Base-by-base conservation (phyloP, 106 monocot genomes). In the Dioscorea alata region DNA sequence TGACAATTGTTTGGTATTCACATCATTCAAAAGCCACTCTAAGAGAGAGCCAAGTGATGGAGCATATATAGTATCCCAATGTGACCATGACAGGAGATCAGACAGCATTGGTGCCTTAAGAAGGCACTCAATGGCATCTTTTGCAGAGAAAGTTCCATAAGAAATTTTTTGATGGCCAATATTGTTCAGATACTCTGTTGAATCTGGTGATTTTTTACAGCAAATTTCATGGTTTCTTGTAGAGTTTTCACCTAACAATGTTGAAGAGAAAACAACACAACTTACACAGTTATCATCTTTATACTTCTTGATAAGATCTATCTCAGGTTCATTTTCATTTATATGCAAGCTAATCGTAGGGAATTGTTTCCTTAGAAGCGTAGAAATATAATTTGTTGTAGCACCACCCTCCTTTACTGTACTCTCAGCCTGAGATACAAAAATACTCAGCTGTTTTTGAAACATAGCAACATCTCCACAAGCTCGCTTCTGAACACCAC, bases 31-130 rank as follows among this genome's bases (percentile, higher is more conserved):
- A 57, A 92, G 66, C 93, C 90, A 99, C 8, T 87, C 66, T 32
- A 90, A 48, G 52, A 99, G 79, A 66, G 87, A 73, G 13, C 99
- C 99, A 51, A 99, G 72, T 69, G 87, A 83, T 12, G 87, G 83
- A 49, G 81, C 85, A 78, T 82, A 99, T 57, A 83, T 34, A 73
- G 77, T 10, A 76, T 99, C 90, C 99, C 99, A 99, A 66, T 99
- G 92, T n/a, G 93, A 90, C 89, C 92, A 99, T 56, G 80, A 81
- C 1, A 68, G 57, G 66, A 99, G 65, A 85, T 99, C 99, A 34
- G 87, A 90, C 56, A 99, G 49, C 84, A 99, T 85, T 34, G 99
- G 99, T 50, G 85, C 90, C 49, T 81, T 90, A 42, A 81, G 75
- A 59, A 99, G 83, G 61, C 93, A 88, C 31, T 87, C 72, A 69